Conservation (phyloP, 257 asterid species). For the Osmanthus fragrans region DNA sequence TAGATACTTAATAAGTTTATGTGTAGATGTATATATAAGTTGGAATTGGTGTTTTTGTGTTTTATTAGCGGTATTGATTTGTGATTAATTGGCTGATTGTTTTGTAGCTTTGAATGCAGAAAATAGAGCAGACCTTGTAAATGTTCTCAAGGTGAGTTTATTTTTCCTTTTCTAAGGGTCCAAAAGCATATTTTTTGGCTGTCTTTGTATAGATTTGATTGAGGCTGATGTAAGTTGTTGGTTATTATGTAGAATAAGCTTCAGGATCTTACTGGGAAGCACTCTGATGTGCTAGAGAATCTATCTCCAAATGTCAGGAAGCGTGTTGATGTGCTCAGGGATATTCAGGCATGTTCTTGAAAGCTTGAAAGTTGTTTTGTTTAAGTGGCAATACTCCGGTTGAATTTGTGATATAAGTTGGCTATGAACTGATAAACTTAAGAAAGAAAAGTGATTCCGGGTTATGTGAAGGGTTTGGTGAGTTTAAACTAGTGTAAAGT, state of each 20-base stretch:
- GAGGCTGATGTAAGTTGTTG: not conserved
- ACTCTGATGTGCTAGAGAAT: constrained; percentile 59
- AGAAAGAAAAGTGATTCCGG: not conserved
- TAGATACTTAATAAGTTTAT: not conserved
- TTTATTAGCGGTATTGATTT: not conserved
- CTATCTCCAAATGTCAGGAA: constrained; percentile 50
- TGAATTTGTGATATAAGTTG: not conserved
- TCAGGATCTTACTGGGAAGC: constrained; percentile 64
- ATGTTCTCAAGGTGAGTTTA: constrained; percentile 21
- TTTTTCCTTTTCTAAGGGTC: not conserved
- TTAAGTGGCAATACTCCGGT: not conserved
- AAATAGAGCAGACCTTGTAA: no score
- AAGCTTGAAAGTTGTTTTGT: not conserved
- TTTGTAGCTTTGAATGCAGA: constrained; percentile 64
- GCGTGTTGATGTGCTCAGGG: constrained; percentile 62
- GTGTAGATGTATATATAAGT: no score
- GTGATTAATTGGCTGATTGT: not conserved
- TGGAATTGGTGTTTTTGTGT: no score
- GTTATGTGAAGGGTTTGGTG: not conserved
- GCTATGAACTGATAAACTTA: not conserved
- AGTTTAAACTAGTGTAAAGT: not conserved
- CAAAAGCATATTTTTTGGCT: not conserved
- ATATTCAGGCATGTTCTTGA: constrained; percentile 44
- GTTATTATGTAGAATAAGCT: constrained; percentile 53
- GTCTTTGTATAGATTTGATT: not conserved